These are phyloP conservation scores for Nepenthes gracilis DNA, from an alignment of 148 eudicot species.

Conservation along the genomic window DNA sequence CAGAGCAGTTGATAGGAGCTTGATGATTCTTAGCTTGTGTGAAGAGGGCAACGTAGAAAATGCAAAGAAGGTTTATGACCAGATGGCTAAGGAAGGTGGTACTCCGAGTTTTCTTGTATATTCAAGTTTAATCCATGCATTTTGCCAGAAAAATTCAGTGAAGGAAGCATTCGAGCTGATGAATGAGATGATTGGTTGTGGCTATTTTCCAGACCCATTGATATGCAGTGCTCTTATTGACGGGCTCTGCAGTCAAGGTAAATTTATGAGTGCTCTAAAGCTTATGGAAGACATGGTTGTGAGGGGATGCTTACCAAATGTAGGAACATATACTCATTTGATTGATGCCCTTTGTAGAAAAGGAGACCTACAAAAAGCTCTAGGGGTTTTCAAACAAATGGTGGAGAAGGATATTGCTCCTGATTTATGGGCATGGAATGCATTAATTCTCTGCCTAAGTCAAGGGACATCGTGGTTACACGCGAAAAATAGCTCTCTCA, in stretches of 20 bases:
- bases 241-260: slow-evolving; percentile 49
- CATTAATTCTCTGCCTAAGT: slow-evolving; percentile 26
- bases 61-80: slow-evolving; percentile 44
- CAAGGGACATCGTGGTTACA: slow-evolving; percentile 2
- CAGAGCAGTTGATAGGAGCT: slow-evolving; percentile 55
- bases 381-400: slow-evolving; percentile 42
- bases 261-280: slow-evolving; percentile 33
- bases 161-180: slow-evolving; percentile 59
- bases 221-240: slow-evolving; percentile 43
- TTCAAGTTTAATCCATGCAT: slow-evolving; percentile 40
- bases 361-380: slow-evolving; percentile 43
- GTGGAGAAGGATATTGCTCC: slow-evolving; percentile 40
- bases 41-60: slow-evolving; percentile 28
- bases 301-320: slow-evolving; percentile 16
- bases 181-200: slow-evolving; percentile 49
- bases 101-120: slow-evolving; percentile 64
- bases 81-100: slow-evolving; percentile 50
- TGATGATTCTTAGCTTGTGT: slow-evolving; percentile 38
- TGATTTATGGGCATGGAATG: slow-evolving; percentile 35
- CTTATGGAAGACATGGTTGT: slow-evolving; percentile 49
- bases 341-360: slow-evolving; percentile 24
- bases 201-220: slow-evolving; percentile 44
- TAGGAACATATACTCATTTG: slow-evolving; percentile 43
- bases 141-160: slow-evolving; percentile 24
- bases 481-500: too few species aligned